Evolutionary conservation across 306 rosid genomes (phyloP), one percentile per base, ranked within the genome.

Genomic region (Casuarina cunninghamiana): DNA sequence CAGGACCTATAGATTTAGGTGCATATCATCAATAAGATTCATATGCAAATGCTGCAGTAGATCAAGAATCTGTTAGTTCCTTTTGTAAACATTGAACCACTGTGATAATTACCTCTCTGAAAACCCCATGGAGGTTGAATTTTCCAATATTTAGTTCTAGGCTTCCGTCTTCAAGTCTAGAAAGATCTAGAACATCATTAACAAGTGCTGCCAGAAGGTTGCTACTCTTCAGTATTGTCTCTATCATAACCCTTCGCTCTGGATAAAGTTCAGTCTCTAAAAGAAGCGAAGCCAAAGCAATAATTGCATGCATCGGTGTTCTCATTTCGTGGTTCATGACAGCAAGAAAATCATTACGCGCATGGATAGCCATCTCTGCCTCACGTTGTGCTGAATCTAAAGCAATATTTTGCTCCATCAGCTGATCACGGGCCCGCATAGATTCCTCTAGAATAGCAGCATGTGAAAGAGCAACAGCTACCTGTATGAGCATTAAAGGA

Each of bases 301-400:
- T 87, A 73, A 90, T 84, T 75, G 98, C 96, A 53, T 92, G 91
- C 98, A 94, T 92, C 32, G 98, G 98, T 2, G 94, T 94, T 86
- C 97, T 89, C 98, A 94, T 94, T 89, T 92, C 98, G 87, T 94
- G 91, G 81, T 92, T 94, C 98, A 94, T 89, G 87, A 94, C 97
- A 54, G 96, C 84, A 69, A 92, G 93, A 86, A 94, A 94, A 82
- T 92, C 97, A 65, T 90, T 88, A 74, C 97, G 97, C 72, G 97
- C 98, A 44, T 85, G 97, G 83, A 92, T 89, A 26, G 97, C 98
- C 77, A 53, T 81, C 87, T 92, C 97, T n/a, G 98, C 97, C 72
- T 94, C 97, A 71, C 85, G 82, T 71, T 94, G 92, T 68, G 98
- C 97, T 83, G 81, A 82, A 78, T 94, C 93, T 74, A 94, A 86